Evolutionary conservation across 257 asterid genomes (phyloP), one percentile per base, ranked within the genome.

Genomic region (Echites panduratus): DNA sequence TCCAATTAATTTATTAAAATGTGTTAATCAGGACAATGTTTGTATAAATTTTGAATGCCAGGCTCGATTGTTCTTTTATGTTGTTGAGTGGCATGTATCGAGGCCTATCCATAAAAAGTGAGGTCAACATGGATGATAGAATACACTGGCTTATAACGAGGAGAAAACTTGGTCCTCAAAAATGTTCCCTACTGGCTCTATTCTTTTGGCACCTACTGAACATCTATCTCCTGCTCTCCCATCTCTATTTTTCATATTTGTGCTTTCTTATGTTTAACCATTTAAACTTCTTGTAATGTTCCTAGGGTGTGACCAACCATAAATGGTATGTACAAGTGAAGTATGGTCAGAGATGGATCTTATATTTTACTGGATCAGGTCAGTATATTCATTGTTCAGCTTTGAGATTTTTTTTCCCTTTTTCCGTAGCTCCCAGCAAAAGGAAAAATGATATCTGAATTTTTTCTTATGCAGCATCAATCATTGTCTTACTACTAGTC

Each of bases 281-380:
- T 24, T 22, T 16, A 20, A 26, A 16, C 56, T 4, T 29, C 40
- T 49, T 26, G 10, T 35, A 49, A 14, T 64, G 20, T 43, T 50
- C 22, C 54, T 67, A 77, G 80, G 76, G 69, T 20, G 35, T 16
- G 20, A 22, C 72, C 68, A 71, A 44, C 69, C n/a, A 71, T 10
- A 66, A 52, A 26, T 71, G 76, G 80, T 63, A 50, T 13, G 66
- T 63, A 38, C 29, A 77, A 53, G 9, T 77, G 72, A 41, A 59
- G 12, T 77, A 77, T 65, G 56, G 53, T 64, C 80, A 71, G 11
- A 63, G 80, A 68, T 77, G 80, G 80, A 64, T 77, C 54, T 64
- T 73, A 53, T 77, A 71, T 65, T 64, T 77, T 64, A 70, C 72
- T 43, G 73, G 76, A 71, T 77, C 80, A 77, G 80, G 80, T 77